Base-by-base conservation (phyloP, 345 rosid genomes). In the Conringia planisiliqua region DNA sequence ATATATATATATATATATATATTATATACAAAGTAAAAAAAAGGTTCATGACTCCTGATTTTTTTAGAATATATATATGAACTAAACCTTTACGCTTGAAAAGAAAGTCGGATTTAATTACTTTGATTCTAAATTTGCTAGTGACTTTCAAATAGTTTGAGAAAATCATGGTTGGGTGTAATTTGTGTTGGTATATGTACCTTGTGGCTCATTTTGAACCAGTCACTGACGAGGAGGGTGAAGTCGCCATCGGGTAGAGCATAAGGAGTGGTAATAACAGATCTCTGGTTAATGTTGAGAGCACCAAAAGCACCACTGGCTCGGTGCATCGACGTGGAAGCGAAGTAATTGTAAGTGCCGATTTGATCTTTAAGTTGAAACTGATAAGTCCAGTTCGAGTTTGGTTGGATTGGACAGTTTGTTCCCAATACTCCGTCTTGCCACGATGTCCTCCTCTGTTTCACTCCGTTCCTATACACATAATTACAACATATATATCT, bases 351-450 rank as follows among this genome's bases (percentile, higher is more conserved):
- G 73, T 6, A 88, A 50, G 88, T 82, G 3, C 97, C 98, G 39
- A 93, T 85, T 61, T 93, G 97, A 52, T 93, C 98, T 64, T 93
- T 93, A 33, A 81, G 2, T 72, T 93, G 97, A 80, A 88, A 90
- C 62, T 87, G 75, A 80, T 91, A 93, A 4, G 97, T 89, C 93
- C 96, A 90, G 80, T 85, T 93, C 7, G 86, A 43, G 77, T 82
- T 81, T 1, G 94, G 92, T 61, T 63, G 90, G 58, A 93, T 86
- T 2, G 97, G 94, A 61, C 98, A 93, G n/a, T 93, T 87, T 36
- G 98, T 93, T 59, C 97, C 98, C 22, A 88, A 76, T 39, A 93
- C 90, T 59, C 97, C 97, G 33, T 93, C 94, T 84, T 93, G 92
- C 97, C 98, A 93, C 14, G 88, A 48, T 2, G 77, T 88, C 66